phyloP scores from a whole-genome alignment of 768 basidiomycete species.

The Phaffia tasmanica region DNA sequence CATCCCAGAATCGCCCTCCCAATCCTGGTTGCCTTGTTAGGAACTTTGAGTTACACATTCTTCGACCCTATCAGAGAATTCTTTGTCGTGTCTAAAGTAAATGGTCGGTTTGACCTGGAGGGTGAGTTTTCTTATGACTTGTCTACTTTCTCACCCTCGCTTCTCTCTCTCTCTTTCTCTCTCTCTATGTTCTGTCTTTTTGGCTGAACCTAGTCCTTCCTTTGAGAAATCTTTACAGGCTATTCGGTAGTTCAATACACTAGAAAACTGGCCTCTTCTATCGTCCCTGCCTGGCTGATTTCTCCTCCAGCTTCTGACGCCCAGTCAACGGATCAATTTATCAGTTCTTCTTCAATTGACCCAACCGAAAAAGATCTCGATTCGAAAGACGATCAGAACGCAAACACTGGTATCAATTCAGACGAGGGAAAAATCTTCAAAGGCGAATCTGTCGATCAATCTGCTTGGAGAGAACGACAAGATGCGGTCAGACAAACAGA shows the following conservation, averaged over 20 bases:
- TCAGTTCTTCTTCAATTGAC: neutral
- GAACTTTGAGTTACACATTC: conserved; percentile 67
- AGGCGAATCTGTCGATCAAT: conserved; percentile 28
- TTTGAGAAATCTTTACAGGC: neutral
- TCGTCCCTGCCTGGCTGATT: conserved; percentile 11
- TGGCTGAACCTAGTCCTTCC: neutral
- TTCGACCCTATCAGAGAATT: conserved; percentile 52
- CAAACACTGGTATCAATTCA: conserved; percentile 38
- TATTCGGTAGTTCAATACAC: neutral
- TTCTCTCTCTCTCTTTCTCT: too few species aligned
- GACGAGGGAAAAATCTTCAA: neutral
- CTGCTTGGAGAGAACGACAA: conserved; percentile 71
- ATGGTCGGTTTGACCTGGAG: conserved; percentile 71
- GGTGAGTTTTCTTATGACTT: conserved; percentile 35
- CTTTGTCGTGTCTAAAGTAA: conserved; percentile 68
- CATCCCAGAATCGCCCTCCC: conserved; percentile 39
- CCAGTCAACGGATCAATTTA: conserved; percentile 57
- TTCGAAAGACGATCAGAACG: conserved; percentile 39
- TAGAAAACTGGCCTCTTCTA: neutral
- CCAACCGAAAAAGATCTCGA: neutral
- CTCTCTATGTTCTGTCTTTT: too few species aligned
- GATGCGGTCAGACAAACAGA: conserved; percentile 60
- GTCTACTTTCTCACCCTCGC: too few species aligned
- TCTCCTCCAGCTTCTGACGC: neutral
- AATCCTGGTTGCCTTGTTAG: conserved; percentile 67